A percentile compares a stretch with the other conserved stretches of the same genome.
Conservation (phyloP, 1,139 yeast species). For the Yamadazyma jaroonii region DNA sequence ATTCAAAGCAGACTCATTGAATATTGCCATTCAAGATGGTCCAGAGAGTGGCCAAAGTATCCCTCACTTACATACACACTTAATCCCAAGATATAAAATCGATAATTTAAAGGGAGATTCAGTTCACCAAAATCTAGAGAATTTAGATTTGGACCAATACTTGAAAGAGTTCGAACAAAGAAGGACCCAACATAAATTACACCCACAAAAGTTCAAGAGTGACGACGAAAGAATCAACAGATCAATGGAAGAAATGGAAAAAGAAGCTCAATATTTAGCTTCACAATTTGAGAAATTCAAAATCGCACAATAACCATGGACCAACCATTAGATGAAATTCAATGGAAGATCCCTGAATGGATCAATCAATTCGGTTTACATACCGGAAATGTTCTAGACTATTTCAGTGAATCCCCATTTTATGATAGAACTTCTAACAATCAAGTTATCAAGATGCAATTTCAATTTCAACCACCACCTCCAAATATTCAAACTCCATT, state of each 20-base stretch:
- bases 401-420: constrained; percentile 91
- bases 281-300: constrained; percentile 35
- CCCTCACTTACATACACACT: constrained; percentile 90
- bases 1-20: constrained; percentile 77
- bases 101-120: constrained; percentile 67
- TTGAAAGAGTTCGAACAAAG: constrained; percentile 32
- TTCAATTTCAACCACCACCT: constrained; percentile 71
- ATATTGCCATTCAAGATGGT: constrained; percentile 93
- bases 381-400: constrained; percentile 87
- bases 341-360: constrained; percentile 98
- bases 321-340: constrained; percentile 72
- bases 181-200: constrained; percentile 11
- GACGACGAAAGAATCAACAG: constrained; percentile 53
- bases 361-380: constrained; percentile 83
- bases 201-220: constrained; percentile 14
- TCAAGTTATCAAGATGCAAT: constrained; percentile 93
- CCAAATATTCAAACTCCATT: constrained; percentile 24
- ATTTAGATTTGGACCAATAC: constrained; percentile 25
- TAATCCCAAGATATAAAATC: constrained; percentile 71
- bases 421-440: constrained; percentile 92
- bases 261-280: constrained; percentile 56
- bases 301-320: constrained; percentile 5
- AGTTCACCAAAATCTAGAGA: constrained; percentile 61
- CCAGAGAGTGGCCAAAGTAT: constrained; percentile 93
- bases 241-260: constrained; percentile 56